A percentile compares a stretch with the other conserved stretches of the same genome.
Conservation (phyloP, 352 stramenopile species). For the Phytophthora boehmeriae region DNA sequence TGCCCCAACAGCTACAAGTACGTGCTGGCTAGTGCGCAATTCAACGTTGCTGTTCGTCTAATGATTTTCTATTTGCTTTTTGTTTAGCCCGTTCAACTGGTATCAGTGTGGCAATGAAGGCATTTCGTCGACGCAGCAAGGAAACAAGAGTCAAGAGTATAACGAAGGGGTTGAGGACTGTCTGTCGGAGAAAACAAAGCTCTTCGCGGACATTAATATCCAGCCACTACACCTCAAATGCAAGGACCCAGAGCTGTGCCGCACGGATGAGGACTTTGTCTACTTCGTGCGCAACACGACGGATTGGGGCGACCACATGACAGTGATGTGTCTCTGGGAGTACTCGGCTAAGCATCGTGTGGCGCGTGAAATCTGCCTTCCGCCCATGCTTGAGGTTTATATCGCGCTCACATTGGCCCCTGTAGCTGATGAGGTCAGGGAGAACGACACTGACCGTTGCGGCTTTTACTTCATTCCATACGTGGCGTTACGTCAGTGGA, state of each 20-base stretch:
- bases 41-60: neutral
- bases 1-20: constrained; percentile 87
- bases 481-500: constrained; percentile 74
- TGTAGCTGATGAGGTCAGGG: constrained; percentile 55
- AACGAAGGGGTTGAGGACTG: constrained; percentile 64
- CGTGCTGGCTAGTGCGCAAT: constrained; percentile 5
- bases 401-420: constrained; percentile 65
- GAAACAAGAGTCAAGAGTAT: constrained; percentile 45
- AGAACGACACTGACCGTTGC: constrained; percentile 81
- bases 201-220: constrained; percentile 77
- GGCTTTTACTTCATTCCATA: constrained; percentile 89
- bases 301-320: constrained; percentile 85
- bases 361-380: constrained; percentile 64
- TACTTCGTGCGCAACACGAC: constrained; percentile 87
- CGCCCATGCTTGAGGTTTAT: constrained; percentile 76
- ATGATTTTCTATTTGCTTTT: constrained; percentile 9
- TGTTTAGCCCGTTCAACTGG: constrained; percentile 75
- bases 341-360: constrained; percentile 57
- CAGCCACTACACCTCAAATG: constrained; percentile 76
- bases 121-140: constrained; percentile 37
- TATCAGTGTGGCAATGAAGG: constrained; percentile 79
- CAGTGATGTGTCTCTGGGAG: constrained; percentile 84
- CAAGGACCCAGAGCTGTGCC: constrained; percentile 57
- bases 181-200: constrained; percentile 62
- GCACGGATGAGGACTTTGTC: constrained; percentile 56